These are phyloP conservation scores for Penicillium odoratum DNA, from an alignment of 495 filamentous ascomycete species.

Conservation along the genomic window DNA sequence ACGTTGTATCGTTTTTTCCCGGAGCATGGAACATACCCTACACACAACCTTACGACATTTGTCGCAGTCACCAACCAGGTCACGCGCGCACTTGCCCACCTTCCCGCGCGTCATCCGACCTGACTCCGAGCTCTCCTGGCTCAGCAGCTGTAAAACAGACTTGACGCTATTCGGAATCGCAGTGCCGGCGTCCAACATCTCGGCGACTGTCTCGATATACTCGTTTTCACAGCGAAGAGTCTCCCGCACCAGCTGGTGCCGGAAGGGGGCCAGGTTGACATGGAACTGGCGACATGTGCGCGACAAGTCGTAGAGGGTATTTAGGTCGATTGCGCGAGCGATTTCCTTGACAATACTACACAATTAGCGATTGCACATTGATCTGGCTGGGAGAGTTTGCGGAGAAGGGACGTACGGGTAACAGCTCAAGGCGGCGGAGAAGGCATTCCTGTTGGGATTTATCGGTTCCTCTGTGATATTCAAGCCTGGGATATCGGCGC, in stretches of 20 bases:
- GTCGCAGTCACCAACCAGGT: constrained; percentile 81
- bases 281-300: constrained; percentile 78
- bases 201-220: constrained; percentile 42
- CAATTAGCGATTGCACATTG: neutral
- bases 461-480: neutral
- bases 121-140: constrained; percentile 28
- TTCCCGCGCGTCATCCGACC: constrained; percentile 60
- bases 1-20: neutral
- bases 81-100: constrained; percentile 73
- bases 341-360: constrained; percentile 69
- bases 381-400: neutral
- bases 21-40: constrained; percentile 51
- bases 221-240: constrained; percentile 81
- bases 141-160: constrained; percentile 37
- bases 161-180: constrained; percentile 38
- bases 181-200: constrained; percentile 36
- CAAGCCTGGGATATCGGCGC: constrained; percentile 10
- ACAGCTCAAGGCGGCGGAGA: constrained; percentile 78
- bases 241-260: constrained; percentile 65
- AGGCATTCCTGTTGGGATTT: constrained; percentile 66
- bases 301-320: constrained; percentile 78
- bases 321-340: constrained; percentile 74
- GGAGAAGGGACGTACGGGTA: constrained; percentile 69
- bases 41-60: constrained; percentile 76
- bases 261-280: constrained; percentile 71